phyloP scores from a whole-genome alignment of 1,284 basidiomycete genomes.

The Ganoderma sinense region DNA sequence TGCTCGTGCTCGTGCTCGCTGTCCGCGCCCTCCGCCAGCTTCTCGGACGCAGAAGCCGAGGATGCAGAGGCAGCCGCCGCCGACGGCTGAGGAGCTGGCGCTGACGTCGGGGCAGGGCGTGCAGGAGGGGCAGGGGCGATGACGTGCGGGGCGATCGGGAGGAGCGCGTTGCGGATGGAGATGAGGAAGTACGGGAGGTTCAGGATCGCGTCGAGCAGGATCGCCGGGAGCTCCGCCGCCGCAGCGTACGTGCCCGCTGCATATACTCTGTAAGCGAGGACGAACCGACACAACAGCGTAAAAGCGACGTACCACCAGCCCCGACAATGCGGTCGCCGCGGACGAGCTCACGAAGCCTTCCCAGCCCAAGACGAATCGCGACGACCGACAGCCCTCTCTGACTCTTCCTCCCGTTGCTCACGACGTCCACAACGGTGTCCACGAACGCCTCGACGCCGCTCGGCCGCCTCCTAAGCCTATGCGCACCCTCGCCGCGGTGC shows the following conservation, averaged over 20 bases:
- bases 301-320: slow-evolving; percentile 66
- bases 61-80: slow-evolving; percentile 15
- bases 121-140: slow-evolving; percentile 17
- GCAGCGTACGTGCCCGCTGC: slow-evolving; percentile 70
- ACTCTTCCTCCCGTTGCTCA: slow-evolving; percentile 56
- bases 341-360: slow-evolving; percentile 56
- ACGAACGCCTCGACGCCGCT: slow-evolving; percentile 67
- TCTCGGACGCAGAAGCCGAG: slow-evolving; percentile 7
- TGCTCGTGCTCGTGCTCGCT: slow-evolving; percentile 41
- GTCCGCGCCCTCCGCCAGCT: slow-evolving; percentile 33
- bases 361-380: slow-evolving; percentile 53
- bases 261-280: slow-evolving; percentile 2
- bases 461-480: slow-evolving; percentile 54
- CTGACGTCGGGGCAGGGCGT: slow-evolving; percentile 16
- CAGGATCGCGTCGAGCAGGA: slow-evolving; percentile 69
- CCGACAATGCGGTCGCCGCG: slow-evolving; percentile 73
- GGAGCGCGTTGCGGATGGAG: slow-evolving; percentile 63
- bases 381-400: slow-evolving; percentile 45
- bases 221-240: slow-evolving; percentile 72
- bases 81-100: slow-evolving; percentile 13
- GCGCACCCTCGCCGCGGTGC: slow-evolving; percentile 32
- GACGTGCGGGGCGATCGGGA: slow-evolving; percentile 55
- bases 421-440: slow-evolving; percentile 60
- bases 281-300: slow-evolving; percentile 1
- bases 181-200: slow-evolving; percentile 72